These are phyloP conservation scores for Hygrophorus pudorinus DNA, from an alignment of 768 basidiomycete species.

Conservation along the genomic window DNA sequence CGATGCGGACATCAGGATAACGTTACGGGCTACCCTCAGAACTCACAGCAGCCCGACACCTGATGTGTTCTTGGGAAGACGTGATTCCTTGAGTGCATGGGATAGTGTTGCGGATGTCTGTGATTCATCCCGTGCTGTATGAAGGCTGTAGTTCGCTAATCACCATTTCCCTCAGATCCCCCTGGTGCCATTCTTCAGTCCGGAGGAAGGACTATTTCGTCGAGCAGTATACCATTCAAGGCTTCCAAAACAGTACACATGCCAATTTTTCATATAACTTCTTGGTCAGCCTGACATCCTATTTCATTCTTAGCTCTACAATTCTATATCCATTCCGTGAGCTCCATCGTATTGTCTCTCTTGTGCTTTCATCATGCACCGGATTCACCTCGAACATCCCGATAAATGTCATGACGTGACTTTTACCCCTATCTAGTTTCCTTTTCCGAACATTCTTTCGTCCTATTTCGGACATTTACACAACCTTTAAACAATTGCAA, in stretches of 20 bases:
- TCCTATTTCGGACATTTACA: too few species aligned
- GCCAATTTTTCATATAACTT: not conserved
- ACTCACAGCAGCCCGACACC: slow-evolving; percentile 48
- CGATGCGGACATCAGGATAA: slow-evolving; percentile 42
- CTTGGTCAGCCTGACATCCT: not conserved
- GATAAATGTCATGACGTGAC: too few species aligned
- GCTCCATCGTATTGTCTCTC: slow-evolving; percentile 1
- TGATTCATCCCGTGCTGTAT: not conserved
- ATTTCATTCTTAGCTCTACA: slow-evolving; percentile 37
- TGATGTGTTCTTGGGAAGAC: slow-evolving; percentile 37
- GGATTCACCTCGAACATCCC: too few species aligned
- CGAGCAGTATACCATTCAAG: slow-evolving; percentile 46
- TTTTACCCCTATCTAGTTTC: too few species aligned
- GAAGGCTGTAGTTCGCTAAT: not conserved
- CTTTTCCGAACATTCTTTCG: too few species aligned
- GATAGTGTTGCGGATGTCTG: slow-evolving; percentile 31
- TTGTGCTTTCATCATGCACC: not conserved
- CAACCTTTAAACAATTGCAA: too few species aligned
- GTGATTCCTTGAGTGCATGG: slow-evolving; percentile 41
- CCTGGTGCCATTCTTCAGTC: slow-evolving; percentile 48
- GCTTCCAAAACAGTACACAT: slow-evolving; percentile 52
- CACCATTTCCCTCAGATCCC: slow-evolving; percentile 34
- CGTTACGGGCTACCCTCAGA: slow-evolving; percentile 46
- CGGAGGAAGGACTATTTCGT: slow-evolving; percentile 58
- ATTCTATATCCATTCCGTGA: slow-evolving; percentile 51